Conservation (phyloP, 139 green algal species). For the Chlamydomonas urium region DNA sequence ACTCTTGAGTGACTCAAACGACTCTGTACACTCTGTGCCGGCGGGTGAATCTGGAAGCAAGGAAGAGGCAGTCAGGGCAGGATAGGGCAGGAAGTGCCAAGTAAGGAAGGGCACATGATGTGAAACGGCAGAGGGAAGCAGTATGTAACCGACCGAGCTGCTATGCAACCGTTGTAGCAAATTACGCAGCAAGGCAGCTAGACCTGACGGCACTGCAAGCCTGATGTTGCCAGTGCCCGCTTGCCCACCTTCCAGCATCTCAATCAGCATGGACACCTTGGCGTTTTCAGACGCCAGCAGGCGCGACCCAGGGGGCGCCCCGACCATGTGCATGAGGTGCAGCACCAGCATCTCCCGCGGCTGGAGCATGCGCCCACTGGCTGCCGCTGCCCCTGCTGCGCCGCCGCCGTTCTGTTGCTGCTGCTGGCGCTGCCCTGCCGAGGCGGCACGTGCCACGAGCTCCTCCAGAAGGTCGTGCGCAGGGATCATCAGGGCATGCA, state of each 20-base stretch:
- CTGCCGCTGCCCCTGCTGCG: conserved; percentile 1
- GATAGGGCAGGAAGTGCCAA: too few species aligned
- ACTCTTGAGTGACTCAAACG: conserved; percentile 13
- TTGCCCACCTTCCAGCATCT: conserved; percentile 39
- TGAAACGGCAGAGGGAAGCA: too few species aligned
- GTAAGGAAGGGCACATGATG: too few species aligned
- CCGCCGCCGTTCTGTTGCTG: too few species aligned
- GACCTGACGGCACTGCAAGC: too few species aligned
- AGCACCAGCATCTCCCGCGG: conserved; percentile 23
- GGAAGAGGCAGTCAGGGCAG: too few species aligned
- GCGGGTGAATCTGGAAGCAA: conserved; percentile 30
- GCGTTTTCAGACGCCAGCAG: conserved; percentile 17
- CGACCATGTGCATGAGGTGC: conserved; percentile 28
- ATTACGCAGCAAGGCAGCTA: too few species aligned
- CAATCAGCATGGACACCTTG: conserved; percentile 15
- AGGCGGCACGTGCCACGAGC: not conserved
- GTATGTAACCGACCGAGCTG: too few species aligned
- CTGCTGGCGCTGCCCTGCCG: not conserved
- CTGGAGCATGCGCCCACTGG: not conserved
- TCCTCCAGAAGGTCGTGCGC: conserved; percentile 16
- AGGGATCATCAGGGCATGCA: conserved; percentile 10
- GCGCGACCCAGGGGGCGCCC: not conserved
- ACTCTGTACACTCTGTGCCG: conserved; percentile 17
- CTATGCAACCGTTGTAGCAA: too few species aligned
- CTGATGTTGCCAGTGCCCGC: too few species aligned